Base-by-base conservation (phyloP, 306 rosid species). In the Gynostemma pentaphyllum region DNA sequence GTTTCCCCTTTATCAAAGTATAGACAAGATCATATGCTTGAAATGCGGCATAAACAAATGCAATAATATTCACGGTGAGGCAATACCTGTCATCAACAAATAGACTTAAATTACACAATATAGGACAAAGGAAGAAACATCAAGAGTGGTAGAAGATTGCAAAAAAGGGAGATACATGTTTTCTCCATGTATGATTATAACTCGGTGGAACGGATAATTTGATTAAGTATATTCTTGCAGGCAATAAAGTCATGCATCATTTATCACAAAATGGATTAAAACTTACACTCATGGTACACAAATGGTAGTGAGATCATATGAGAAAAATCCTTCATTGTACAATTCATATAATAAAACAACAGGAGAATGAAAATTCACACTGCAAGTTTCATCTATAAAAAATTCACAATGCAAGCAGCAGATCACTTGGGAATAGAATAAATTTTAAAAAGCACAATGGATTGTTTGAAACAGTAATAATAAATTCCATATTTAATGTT, bases 61-160 rank as follows among this genome's bases (percentile, higher is more conserved):
- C 99, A 4, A 85, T 81, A 30, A 86, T 87, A 72, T 81, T 83
- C 78, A 94, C 78, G 2, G 95, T 82, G 16, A 94, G 80, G 77
- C 99, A 94, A 74, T 86, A 89, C 94, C 99, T 94, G 88, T 53
- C 53, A 70, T 53, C 53, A 70, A 54, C 29, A 69, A 45, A 36
- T 5, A 24, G 21, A 24, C 52, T 47, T 48, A 13, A n/a, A 39
- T 64, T 15, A 61, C 45, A 61, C 39, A 41, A 61, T 15, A 61
- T 1, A 61, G 7, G 23, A 15, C 37, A 1, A n/a, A n/a, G 36
- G 34, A 23, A 60, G 22, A 40, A 23, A 40, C 36, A 40, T 61
- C 39, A 3, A 23, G 22, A 61, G 15, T 18, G 18, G 8, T 19
- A 29, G 10, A 27, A 26, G 15, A 27, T 27, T 26, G 28, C 26